Evolutionary conservation across 1,139 yeast species (phyloP), one percentile per base, ranked within the genome.

Genomic region (Suhomyces panamericanus): DNA sequence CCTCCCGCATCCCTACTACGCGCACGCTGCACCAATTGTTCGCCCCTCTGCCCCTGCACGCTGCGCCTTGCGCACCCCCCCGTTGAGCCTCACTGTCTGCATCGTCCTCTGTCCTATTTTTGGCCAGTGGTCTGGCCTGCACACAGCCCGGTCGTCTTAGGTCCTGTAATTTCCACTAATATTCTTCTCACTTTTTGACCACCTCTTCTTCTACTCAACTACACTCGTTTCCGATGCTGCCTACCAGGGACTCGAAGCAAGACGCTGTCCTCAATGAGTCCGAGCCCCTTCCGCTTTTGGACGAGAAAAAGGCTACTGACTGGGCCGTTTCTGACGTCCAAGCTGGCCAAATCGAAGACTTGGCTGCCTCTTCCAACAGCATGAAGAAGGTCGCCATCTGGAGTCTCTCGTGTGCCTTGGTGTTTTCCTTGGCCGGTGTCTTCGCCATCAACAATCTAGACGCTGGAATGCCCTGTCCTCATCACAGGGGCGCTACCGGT

Each of bases 151-250:
- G 12, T 14, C 30, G 28, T 15, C 20, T 27, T 16, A 22, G 30
- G 32, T 31, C 32, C n/a, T 38, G 24, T 4, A 14, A 35, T 3
- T 22, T 30, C 36, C 26, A 14, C 28, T 17, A 12, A 13, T 34
- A 10, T 27, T 24, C 15, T 24, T 24, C 13, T 20, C 11, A 22
- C 15, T 34, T 34, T 34, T 34, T 24, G 16, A 14, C 38, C 29
- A 9, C 33, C 16, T 26, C 27, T 20, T 17, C 30, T 36, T 36
- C 28, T 27, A 15, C 42, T 16, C 26, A 20, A 35, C 35, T 39
- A 32, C 47, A 39, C 43, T 43, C 47, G 47, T 37, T 43, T 35
- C 35, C 36, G 31, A 43, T 43, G 47, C 41, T 39, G 13, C 40
- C 38, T 22, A 10, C 38, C 29, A n/a, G 13, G 29, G 42, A 39